Evolutionary conservation across 2,329 filamentous ascomycete genomes (phyloP).

Genomic region (Neonectria punicea): DNA sequence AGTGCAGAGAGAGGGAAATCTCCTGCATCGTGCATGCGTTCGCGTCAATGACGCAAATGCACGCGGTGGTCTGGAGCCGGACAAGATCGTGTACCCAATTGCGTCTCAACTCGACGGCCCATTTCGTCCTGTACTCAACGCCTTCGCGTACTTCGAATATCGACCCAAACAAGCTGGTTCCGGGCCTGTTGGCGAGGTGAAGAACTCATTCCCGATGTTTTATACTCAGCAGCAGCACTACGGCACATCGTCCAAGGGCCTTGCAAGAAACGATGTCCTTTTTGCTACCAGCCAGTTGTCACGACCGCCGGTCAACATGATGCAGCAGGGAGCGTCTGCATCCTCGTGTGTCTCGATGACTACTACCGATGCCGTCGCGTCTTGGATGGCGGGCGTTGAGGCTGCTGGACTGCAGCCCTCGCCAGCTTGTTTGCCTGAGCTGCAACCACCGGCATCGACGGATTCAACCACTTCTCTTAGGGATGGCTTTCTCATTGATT

Average conservation of each 20-base stretch:
- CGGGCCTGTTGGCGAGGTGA: neutral
- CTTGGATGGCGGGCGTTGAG: conserved; percentile 11
- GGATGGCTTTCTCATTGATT: neutral
- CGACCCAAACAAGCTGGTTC: conserved; percentile 24
- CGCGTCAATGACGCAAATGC: conserved; percentile 30
- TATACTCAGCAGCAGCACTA: neutral
- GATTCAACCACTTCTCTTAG: neutral
- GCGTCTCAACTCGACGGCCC: neutral
- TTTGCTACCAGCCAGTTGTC: too few relatives aligned
- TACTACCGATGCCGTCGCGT: neutral
- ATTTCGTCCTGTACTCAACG: conserved; percentile 16
- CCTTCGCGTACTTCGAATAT: conserved; percentile 34
- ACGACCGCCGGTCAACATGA: neutral
- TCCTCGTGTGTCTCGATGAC: neutral
- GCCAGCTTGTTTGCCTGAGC: neutral
- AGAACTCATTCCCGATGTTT: neutral
- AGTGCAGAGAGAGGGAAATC: conserved; percentile 25
- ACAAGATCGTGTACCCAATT: conserved; percentile 24
- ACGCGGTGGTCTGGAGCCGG: conserved; percentile 9
- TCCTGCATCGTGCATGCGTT: conserved; percentile 31
- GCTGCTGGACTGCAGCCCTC: neutral
- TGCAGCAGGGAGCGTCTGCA: neutral
- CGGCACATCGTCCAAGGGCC: neutral
- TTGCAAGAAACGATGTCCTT: neutral
- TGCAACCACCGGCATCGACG: neutral